Evolutionary conservation across 2,329 filamentous ascomycete species (phyloP), one percentile per base, ranked within the genome.

Genomic region (Apiospora rasikravindrae): DNA sequence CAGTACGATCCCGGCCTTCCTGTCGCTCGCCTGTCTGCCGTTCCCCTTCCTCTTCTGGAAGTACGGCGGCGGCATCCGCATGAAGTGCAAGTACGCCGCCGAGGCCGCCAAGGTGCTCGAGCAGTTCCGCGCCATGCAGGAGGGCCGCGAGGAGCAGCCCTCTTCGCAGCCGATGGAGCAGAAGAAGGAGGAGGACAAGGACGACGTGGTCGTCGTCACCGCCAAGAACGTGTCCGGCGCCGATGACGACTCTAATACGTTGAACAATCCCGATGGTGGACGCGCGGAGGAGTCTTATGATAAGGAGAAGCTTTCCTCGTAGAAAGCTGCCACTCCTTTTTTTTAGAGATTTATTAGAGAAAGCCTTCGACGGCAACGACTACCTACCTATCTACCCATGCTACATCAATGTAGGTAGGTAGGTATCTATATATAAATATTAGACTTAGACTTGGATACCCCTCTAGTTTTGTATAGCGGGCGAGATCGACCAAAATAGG

Each of bases 11-110:
- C 88, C 88, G 0, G 89, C 85, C 0, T 90, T 91, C 81, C 82
- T 90, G 4, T 86, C 88, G 0, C 77, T 90, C 4, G 82, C 82
- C 8, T 90, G 88, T 76, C 83, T 90, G 0, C 88, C 88, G 0
- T 86, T 90, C 74, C 69, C 93, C 0, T 92, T 93, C 81, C 81
- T 96, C 22, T 94, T 96, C 82, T 93, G 93, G 83, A 90, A 88
- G 76, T 94, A 94, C 79, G 93, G 93, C 49, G 83, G 81, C 7
- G 37, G 74, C 37, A 92, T 95, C 76, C 87, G 93, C 29, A 83
- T 86, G 79, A 88, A 86, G 78, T 94, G 92, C 86, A 91, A 92
- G 83, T 95, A 88, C 77, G 90, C 92, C 7, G 87, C 89, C 13
- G 88, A 94, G 81, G 89, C 92, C 8, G 90, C 91, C 42, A 85